Evolutionary conservation across 148 eudicot genomes (phyloP), one percentile per base, ranked within the genome.

Genomic region (Bassia scoparia): DNA sequence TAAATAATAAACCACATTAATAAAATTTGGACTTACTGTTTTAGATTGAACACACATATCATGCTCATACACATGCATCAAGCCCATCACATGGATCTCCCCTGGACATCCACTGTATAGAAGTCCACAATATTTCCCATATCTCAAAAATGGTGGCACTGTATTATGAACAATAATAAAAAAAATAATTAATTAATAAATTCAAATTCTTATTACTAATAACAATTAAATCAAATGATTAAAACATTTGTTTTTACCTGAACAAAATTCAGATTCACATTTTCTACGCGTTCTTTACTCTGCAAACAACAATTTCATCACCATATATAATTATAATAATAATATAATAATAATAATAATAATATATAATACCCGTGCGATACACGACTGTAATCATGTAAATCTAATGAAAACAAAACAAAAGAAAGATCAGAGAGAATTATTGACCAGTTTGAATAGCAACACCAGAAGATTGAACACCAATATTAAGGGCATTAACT

Each of bases 101-200:
- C 91, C 89, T 1, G 89, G 89, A 49, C 91, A 88, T 21, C 91
- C 91, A 75, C 91, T 86, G 74, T 88, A 88, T n/a, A 88, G 61
- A 7, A 88, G 70, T 67, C 91, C 91, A 82, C 91, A 88, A 59
- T 88, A 88, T 77, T 88, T 88, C 0, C 91, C 89, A 77, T 88
- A 88, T 71, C 85, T 88, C 55, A 88, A 74, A 46, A 88, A 81
- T 72, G 89, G 91, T 21, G 91, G 80, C 73, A 88, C 89, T 85
- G 49, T 54, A 75, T 23, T 41, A 41, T 7, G 7, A 3, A 37
- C 7, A 41, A 41, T 41, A 11, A 41, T 41, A 7, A 1, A 11
- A 41, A 8, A 41, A 11, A 41, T 14, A 41, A 8, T 41, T 0
- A 41, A 41, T 41, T 41, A 41, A 41, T 41, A 41, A 41, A 41